These are phyloP conservation scores for Ganoderma lucidum DNA, from an alignment of 1,284 basidiomycete species.

Conservation along the genomic window DNA sequence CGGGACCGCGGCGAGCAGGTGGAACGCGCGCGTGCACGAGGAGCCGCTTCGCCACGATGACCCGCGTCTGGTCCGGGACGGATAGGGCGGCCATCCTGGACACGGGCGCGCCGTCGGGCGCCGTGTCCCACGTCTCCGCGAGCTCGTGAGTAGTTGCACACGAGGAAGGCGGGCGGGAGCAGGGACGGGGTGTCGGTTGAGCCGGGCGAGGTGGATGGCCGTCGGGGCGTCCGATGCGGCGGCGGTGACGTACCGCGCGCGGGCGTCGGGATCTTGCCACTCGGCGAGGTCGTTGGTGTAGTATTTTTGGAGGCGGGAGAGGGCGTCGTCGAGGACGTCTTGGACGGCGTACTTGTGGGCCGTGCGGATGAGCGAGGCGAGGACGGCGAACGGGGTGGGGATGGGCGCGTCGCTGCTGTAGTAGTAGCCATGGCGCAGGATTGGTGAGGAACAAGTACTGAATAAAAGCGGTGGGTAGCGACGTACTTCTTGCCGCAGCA, in stretches of 20 bases:
- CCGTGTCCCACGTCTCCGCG: not conserved
- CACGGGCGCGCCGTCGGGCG: not conserved
- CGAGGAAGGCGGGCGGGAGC: slow-evolving; percentile 18
- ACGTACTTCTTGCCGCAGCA: slow-evolving; percentile 24
- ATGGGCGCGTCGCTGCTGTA: slow-evolving; percentile 11
- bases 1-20: not conserved
- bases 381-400: slow-evolving; percentile 10
- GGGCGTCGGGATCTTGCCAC: slow-evolving; percentile 7
- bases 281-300: slow-evolving; percentile 16
- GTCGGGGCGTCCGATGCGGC: slow-evolving; percentile 3
- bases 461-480: not conserved
- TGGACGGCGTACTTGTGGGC: slow-evolving; percentile 27
- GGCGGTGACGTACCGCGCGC: slow-evolving; percentile 8
- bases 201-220: slow-evolving; percentile 15
- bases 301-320: slow-evolving; percentile 21
- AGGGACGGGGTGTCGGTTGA: slow-evolving; percentile 17
- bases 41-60: not conserved
- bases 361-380: slow-evolving; percentile 25
- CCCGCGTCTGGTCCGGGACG: not conserved
- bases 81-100: not conserved
- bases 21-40: not conserved
- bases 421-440: slow-evolving; percentile 16
- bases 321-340: slow-evolving; percentile 19
- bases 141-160: slow-evolving; percentile 18
- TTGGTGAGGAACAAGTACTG: not conserved